Conservation (phyloP, 108 stramenopile species). For the Licmophora abbreviata region DNA sequence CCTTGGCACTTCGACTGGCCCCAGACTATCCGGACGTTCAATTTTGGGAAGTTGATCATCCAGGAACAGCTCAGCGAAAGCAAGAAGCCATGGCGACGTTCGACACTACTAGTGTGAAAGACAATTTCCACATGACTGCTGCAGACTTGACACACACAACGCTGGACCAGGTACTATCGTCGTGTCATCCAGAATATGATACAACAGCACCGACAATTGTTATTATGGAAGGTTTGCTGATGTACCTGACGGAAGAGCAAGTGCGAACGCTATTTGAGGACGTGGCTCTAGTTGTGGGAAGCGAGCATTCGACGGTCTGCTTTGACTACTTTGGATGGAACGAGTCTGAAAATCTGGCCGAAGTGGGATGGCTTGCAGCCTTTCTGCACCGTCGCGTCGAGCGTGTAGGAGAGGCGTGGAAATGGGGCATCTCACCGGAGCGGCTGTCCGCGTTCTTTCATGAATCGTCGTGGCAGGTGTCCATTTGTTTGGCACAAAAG, state of each 20-base stretch:
- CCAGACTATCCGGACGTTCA: constrained; percentile 4
- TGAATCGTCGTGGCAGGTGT: neutral
- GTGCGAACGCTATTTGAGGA: neutral
- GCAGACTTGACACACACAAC: neutral
- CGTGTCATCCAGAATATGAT: too few relatives aligned
- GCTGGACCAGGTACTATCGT: neutral
- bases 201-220: constrained; percentile 7
- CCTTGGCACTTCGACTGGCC: constrained; percentile 2
- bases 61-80: constrained; percentile 4
- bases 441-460: neutral
- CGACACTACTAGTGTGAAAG: neutral
- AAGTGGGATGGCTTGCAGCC: neutral
- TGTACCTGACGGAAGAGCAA: constrained; percentile 9
- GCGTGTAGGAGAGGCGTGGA: neutral
- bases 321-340: constrained; percentile 5
- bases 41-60: constrained; percentile 12
- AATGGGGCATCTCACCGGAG: constrained; percentile 5
- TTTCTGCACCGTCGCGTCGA: neutral
- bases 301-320: neutral
- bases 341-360: neutral
- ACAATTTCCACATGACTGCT: neutral
- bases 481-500: too few relatives aligned
- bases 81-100: neutral
- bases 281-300: neutral
- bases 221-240: constrained; percentile 7